A percentile compares a stretch with the other conserved stretches of the same genome.
Conservation (phyloP, 2,329 filamentous ascomycete genomes). For the Hawksworthiomyces lignivorus region DNA sequence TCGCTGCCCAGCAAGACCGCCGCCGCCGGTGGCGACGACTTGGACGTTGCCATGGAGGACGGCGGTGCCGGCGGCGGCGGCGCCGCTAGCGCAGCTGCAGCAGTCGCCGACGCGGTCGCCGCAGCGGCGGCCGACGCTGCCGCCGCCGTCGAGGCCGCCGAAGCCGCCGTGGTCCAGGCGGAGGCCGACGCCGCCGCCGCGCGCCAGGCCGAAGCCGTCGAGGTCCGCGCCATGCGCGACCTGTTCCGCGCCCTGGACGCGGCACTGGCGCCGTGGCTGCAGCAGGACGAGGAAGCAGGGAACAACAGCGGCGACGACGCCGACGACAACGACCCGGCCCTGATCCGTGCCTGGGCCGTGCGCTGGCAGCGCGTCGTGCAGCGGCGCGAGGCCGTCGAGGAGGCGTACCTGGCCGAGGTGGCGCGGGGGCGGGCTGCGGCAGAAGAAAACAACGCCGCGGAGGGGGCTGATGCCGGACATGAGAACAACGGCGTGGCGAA, state of each 20-base stretch:
- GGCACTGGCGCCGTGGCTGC: conserved; percentile 62
- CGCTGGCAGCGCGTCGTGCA: conserved; percentile 83
- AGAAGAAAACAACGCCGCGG: background rate
- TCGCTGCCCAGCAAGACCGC: no score
- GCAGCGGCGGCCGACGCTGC: conserved; percentile 14
- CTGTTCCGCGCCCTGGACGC: conserved; percentile 79
- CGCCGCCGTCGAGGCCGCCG: conserved; percentile 12
- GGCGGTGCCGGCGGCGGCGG: conserved; percentile 5
- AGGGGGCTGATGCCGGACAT: no score
- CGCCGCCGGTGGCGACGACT: conserved; percentile 19
- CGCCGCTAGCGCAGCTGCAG: conserved; percentile 23
- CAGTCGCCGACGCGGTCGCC: conserved; percentile 33
- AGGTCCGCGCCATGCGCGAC: conserved; percentile 66
- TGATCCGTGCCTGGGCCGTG: conserved; percentile 72
- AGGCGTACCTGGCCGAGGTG: conserved; percentile 51
- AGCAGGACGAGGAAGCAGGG: conserved; percentile 49
- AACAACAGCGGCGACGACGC: conserved; percentile 44
- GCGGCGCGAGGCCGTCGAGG: conserved; percentile 77
- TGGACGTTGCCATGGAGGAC: conserved; percentile 31
- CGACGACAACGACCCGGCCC: conserved; percentile 45
- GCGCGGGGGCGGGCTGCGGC: conserved; percentile 19
- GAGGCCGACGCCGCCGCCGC: conserved; percentile 24
- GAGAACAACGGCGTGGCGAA: background rate
- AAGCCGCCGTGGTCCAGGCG: conserved; percentile 24
- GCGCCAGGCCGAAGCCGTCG: conserved; percentile 59